Conservation (phyloP, 345 rosid species). For the Stellera chamaejasme region DNA sequence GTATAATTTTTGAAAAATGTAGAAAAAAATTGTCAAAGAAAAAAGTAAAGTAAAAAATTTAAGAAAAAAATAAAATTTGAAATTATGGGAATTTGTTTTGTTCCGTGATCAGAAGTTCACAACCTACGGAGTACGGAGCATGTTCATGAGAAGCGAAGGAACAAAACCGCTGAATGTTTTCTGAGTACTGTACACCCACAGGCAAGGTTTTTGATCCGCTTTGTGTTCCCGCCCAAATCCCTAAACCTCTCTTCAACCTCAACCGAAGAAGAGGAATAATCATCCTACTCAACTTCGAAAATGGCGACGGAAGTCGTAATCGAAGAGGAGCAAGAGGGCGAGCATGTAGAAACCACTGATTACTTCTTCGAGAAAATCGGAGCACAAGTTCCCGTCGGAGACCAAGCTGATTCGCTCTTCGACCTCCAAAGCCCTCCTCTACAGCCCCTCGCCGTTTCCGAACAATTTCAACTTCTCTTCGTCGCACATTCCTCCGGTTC, state of each 20-base stretch:
- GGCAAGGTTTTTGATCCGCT: background rate
- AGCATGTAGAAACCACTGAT: constrained; percentile 37
- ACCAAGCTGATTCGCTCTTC: constrained; percentile 24
- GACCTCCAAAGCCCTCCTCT: constrained; percentile 48
- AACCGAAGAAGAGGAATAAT: background rate
- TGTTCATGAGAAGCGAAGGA: too few relatives aligned
- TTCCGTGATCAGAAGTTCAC: too few relatives aligned
- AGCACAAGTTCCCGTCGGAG: constrained; percentile 39
- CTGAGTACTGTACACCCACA: too few relatives aligned
- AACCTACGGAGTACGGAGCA: too few relatives aligned
- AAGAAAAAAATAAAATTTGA: too few relatives aligned
- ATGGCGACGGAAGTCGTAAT: constrained; percentile 30
- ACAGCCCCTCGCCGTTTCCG: constrained; percentile 69
- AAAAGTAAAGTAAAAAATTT: too few relatives aligned
- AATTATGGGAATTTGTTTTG: too few relatives aligned
- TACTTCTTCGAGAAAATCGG: constrained; percentile 73
- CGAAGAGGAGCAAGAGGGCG: constrained; percentile 57
- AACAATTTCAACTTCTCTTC: constrained; percentile 40
- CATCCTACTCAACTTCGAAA: background rate
- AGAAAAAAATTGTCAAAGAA: too few relatives aligned
- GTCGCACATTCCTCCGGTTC: constrained; percentile 69
- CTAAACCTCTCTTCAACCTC: background rate
- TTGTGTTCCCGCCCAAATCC: constrained; percentile 20
- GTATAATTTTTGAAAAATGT: too few relatives aligned
- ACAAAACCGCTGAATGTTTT: too few relatives aligned